Evolutionary conservation across 2,329 filamentous ascomycete species (phyloP), one percentile per base, ranked within the genome.

Genomic region (Diaporthe aspalathi): DNA sequence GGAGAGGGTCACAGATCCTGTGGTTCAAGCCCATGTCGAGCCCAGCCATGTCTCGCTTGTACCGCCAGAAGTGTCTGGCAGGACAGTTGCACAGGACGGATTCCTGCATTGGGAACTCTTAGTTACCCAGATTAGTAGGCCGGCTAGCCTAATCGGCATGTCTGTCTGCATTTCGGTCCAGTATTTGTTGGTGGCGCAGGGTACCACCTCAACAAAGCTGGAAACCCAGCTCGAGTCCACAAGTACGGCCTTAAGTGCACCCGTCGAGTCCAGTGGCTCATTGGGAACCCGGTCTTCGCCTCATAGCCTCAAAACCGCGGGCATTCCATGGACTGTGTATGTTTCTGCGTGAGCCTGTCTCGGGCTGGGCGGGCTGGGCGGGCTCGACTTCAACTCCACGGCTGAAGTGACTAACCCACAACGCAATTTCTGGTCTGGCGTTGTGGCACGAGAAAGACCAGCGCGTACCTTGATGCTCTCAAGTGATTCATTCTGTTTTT

Each of bases 331-430:
- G 68, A 40, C 43, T 57, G 45, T 60, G 68, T 71, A 66, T 68
- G 71, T 73, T 71, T 73, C 69, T 73, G 49, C 52, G 17, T 71
- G 71, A 71, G 52, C 65, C 65, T 71, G 71, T 73, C 71, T 73
- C 71, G 68, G 71, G 56, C 57, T 49, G 54, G 38, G 49, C 27
- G 29, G 49, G 17, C 40, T n/a, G n/a, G n/a, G n/a, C n/a, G n/a
- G n/a, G n/a, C n/a, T n/a, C n/a, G n/a, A n/a, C n/a, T n/a, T 66
- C 43, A 43, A 60, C 12, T 53, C 32, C 40, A 12, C 56, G 66
- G 63, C 68, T 73, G 56, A 35, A 20, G 43, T 49, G 60, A 63
- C 52, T 24, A 40, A 27, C 49, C 57, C 27, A 40, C 4, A 38
- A 47, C 35, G 20, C 12, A 35, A 22, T 52, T 47, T 47, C 69